phyloP scores from a whole-genome alignment of 2,329 filamentous ascomycete genomes.

The Talaromyces verruculosus region DNA sequence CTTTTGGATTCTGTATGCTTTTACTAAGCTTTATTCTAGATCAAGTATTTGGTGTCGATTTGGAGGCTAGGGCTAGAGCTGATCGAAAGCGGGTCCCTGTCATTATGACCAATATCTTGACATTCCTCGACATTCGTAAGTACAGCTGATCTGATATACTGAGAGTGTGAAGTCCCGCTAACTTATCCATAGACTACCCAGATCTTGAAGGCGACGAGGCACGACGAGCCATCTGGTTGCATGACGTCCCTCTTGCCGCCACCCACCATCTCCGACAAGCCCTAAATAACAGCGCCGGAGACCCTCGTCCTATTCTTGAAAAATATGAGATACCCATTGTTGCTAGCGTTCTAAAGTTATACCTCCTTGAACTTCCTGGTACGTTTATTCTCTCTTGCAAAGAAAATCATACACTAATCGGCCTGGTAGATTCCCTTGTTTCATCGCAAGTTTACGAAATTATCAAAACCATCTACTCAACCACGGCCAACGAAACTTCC shows the following conservation, averaged over 20 bases:
- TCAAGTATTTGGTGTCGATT: conserved; percentile 94
- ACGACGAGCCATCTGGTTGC: conserved; percentile 86
- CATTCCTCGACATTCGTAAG: conserved; percentile 82
- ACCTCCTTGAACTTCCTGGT: conserved; percentile 92
- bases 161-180: background rate
- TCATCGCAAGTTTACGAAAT: conserved; percentile 99
- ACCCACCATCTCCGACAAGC: conserved; percentile 79
- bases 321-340: conserved; percentile 94
- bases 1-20: conserved; percentile 20
- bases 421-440: conserved; percentile 78
- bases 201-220: conserved; percentile 96
- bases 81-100: conserved; percentile 94
- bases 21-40: conserved; percentile 49
- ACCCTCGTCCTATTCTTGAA: conserved; percentile 72
- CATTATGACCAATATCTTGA: conserved; percentile 88
- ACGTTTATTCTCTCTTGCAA: conserved; percentile 38
- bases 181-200: conserved; percentile 65
- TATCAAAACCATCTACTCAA: conserved; percentile 92
- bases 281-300: conserved; percentile 82
- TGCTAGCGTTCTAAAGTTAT: conserved; percentile 88
- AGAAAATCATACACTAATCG: conserved; percentile 22
- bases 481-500: conserved; percentile 71
- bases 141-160: background rate
- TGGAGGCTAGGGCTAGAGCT: conserved; percentile 89
- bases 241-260: conserved; percentile 81